These are phyloP conservation scores for Rhytidiadelphus loreus DNA, from an alignment of 225 moss, liverwort and hornwort genomes.

Conservation along the genomic window DNA sequence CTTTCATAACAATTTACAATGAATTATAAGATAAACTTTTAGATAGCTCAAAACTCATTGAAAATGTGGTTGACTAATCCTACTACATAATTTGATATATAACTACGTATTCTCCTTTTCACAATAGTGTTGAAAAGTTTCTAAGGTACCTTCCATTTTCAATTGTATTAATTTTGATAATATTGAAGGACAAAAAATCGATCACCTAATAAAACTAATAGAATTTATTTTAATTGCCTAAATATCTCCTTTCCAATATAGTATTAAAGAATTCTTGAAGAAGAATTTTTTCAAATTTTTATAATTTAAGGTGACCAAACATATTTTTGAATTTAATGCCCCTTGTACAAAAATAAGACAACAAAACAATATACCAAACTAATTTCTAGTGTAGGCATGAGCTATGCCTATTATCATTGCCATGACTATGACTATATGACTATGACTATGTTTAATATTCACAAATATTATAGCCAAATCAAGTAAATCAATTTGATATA, in stretches of 20 bases:
- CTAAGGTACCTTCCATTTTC: not conserved
- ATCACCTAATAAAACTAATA: not conserved
- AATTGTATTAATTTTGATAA: not conserved
- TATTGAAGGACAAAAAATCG: not conserved
- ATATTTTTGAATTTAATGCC: not conserved
- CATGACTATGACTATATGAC: too few relatives aligned
- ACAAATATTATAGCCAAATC: too few relatives aligned
- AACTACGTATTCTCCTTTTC: not conserved
- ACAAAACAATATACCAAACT: not conserved
- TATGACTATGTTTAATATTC: not conserved
- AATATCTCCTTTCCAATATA: not conserved
- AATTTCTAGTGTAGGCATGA: not conserved
- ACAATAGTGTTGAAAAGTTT: not conserved
- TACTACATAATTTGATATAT: not conserved
- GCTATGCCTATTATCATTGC: not conserved
- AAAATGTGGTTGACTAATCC: not conserved
- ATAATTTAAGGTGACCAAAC: not conserved
- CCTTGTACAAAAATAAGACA: not conserved
- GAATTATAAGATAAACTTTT: not conserved
- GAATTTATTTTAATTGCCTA: not conserved
- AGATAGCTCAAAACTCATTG: not conserved
- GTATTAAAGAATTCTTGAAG: rapidly evolving
- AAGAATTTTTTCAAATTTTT: too few relatives aligned
- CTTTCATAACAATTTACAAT: not conserved
- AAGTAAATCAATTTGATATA: too few relatives aligned